Evolutionary conservation across 306 rosid genomes (phyloP), one percentile per base, ranked within the genome.

Genomic region (Quercus cerris): DNA sequence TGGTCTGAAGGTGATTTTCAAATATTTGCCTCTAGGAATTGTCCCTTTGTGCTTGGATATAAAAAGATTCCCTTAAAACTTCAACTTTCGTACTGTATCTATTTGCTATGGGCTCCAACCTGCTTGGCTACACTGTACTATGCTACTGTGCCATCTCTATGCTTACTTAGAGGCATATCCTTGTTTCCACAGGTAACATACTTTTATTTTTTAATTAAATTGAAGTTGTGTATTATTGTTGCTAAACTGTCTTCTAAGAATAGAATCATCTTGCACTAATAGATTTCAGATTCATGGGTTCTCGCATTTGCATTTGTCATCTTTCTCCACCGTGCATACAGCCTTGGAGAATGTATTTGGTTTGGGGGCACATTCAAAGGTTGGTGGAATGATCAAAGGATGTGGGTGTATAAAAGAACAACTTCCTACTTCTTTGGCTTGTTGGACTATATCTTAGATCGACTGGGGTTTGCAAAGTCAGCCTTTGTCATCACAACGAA

Each of bases 151-250:
- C 67, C 77, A 55, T 30, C 77, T 0, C 31, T 56, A 11, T 73
- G 64, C 77, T 46, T 73, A 11, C 66, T 73, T 54, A 73, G 64
- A 56, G 77, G 64, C 5, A 73, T 73, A 4, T 30, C 77, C 66
- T 56, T 73, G 77, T 73, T 56, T 73, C 77, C 77, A 19, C 18
- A 73, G 77, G 77, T 73, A 73, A 10, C 5, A 17, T 1, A 30
- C 6, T 23, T 59, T 25, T 30, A 23, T 12, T 59, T 4, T 5
- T 59, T 12, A 15, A 22, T 59, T 12, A 15, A 22, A 23, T 59
- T 30, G 12, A 59, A 59, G 18, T 22, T 59, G 3, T 22, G 13
- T 59, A 23, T 23, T 15, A 5, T 25, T 59, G 17, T 59, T 10
- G 33, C 31, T 59, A 59, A 56, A 23, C 4, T 23, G 1, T 59